These are phyloP conservation scores for Thelonectria discophora DNA, from an alignment of 2,329 filamentous ascomycete genomes.

Conservation along the genomic window DNA sequence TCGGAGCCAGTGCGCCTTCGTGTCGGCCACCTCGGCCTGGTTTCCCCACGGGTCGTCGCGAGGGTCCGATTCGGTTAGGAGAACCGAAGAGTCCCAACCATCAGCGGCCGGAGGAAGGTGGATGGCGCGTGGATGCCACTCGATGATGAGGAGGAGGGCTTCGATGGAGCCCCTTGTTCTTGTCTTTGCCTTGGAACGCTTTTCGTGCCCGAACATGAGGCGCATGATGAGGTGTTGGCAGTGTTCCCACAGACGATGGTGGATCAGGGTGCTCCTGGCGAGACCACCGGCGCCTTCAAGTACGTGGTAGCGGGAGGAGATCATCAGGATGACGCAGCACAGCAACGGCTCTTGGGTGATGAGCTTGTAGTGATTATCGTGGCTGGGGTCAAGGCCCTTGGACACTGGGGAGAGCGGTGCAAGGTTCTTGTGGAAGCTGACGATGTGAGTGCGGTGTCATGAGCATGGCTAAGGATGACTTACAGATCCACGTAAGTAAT, in stretches of 20 bases:
- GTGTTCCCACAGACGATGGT: conserved; percentile 63
- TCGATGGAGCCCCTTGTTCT: conserved; percentile 62
- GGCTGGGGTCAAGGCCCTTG: conserved; percentile 58
- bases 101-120: conserved; percentile 63
- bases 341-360: conserved; percentile 61
- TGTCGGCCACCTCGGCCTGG: conserved; percentile 17
- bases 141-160: conserved; percentile 61
- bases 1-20: conserved; percentile 52
- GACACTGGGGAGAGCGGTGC: conserved; percentile 57
- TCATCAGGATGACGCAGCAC: conserved; percentile 62
- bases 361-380: conserved; percentile 57
- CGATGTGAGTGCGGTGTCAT: background rate
- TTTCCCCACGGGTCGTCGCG: conserved; percentile 30
- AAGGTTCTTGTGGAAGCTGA: conserved; percentile 27
- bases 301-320: conserved; percentile 61
- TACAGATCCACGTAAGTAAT: conserved; percentile 61
- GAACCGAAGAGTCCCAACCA: conserved; percentile 63
- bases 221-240: conserved; percentile 62
- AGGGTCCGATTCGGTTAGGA: conserved; percentile 52
- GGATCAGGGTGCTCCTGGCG: conserved; percentile 61
- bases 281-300: conserved; percentile 53
- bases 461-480: conserved; percentile 26
- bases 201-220: conserved; percentile 63
- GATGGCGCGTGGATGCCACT: conserved; percentile 64
- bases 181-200: conserved; percentile 57